phyloP scores from a whole-genome alignment of 768 basidiomycete genomes.

The Cystobasidium tubakii region DNA sequence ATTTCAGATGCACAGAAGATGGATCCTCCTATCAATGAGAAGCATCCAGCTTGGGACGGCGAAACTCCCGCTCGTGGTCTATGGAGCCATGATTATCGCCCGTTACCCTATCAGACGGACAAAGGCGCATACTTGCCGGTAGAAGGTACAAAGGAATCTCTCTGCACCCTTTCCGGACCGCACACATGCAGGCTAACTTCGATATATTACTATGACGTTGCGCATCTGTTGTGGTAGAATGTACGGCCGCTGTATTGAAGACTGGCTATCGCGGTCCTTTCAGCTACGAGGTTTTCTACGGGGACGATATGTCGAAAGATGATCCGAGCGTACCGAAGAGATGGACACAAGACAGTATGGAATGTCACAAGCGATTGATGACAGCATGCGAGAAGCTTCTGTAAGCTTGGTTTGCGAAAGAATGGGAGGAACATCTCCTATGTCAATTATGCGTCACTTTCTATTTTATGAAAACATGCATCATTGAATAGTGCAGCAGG shows the following conservation, averaged over 20 bases:
- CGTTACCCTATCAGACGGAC: conserved; percentile 38
- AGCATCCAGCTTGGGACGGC: conserved; percentile 37
- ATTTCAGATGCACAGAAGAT: conserved; percentile 43
- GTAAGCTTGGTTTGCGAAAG: not conserved
- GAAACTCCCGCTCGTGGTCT: conserved; percentile 35
- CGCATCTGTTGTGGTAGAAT: not conserved
- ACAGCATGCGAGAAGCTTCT: conserved; percentile 27
- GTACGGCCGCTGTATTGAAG: conserved; percentile 39
- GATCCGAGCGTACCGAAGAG: conserved; percentile 12
- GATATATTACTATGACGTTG: no score
- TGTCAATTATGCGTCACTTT: no score
- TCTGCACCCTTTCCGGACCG: no score
- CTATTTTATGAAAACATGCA: no score
- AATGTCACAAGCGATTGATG: conserved; percentile 24
- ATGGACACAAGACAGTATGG: conserved; percentile 31
- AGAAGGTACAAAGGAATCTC: conserved; percentile 26
- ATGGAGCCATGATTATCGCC: conserved; percentile 42
- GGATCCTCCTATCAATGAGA: conserved; percentile 39
- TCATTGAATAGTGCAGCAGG: no score
- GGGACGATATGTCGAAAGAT: conserved; percentile 32
- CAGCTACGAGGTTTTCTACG: conserved; percentile 43
- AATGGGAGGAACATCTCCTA: no score
- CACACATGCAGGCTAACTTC: no score
- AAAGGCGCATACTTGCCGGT: conserved; percentile 41
- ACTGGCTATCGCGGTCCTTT: conserved; percentile 43